Evolutionary conservation across 371 early-diverging fungal species (phyloP).

Genomic region (Apophysomyces trapeziformis): DNA sequence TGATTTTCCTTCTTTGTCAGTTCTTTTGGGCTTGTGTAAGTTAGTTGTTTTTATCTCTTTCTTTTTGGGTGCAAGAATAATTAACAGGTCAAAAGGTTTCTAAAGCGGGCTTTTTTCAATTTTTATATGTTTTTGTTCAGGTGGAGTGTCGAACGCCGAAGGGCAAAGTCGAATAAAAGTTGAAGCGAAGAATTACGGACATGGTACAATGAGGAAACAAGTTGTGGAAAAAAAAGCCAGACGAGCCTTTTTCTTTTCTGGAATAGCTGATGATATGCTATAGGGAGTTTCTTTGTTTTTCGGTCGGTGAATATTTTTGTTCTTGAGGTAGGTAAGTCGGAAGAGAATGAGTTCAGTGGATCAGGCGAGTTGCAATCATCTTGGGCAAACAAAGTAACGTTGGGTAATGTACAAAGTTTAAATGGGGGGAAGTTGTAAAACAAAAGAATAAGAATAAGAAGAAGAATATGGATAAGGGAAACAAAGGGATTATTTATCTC

Average conservation of each 20-base stretch:
- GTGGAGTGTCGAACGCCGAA: slow-evolving; percentile 8
- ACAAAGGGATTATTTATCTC: background rate
- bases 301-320: too few species aligned
- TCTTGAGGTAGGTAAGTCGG: background rate
- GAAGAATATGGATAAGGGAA: background rate
- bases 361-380: slow-evolving; percentile 7
- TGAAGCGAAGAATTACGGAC: slow-evolving; percentile 4
- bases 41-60: background rate
- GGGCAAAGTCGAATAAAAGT: slow-evolving; percentile 7
- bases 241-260: background rate
- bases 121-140: background rate
- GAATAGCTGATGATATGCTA: too few species aligned
- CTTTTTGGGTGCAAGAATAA: slow-evolving; percentile 2
- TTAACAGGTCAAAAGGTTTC: background rate
- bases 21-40: slow-evolving; percentile 7
- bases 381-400: background rate
- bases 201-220: slow-evolving; percentile 10
- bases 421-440: too few species aligned
- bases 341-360: background rate
- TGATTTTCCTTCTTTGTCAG: slow-evolving; percentile 5
- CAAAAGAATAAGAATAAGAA: background rate
- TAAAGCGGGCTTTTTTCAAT: background rate
- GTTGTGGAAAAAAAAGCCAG: background rate
- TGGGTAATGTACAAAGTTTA: slow-evolving; percentile 4
- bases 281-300: too few species aligned